Evolutionary conservation across 176 grass and related monocot genomes (phyloP), one percentile per base, ranked within the genome.

Genomic region (Triticum timopheevii): DNA sequence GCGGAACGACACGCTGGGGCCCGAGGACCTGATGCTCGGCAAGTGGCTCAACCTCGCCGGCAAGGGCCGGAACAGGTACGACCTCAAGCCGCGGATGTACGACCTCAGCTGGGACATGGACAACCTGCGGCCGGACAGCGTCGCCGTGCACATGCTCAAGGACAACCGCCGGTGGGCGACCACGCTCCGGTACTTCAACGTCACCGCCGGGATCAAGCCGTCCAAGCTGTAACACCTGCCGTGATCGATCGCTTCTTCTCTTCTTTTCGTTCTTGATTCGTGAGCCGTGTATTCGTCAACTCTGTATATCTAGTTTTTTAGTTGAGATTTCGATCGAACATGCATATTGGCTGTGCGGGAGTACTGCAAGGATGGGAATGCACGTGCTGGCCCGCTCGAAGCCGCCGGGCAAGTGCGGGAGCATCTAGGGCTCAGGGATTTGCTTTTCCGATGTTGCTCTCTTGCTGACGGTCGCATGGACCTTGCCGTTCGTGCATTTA

Each of bases 141-240:
- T 97, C 77, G 92, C 85, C 80, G 94, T 94, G 85, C 94, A 97
- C 90, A 89, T 58, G 77, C 88, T 97, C 74, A 97, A 97, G 90
- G 65, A 81, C 64, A 87, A 92, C 73, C 16, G 3, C 3, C 84
- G 87, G 3, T 97, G 94, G 94, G 94, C 92, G 33, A 82, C 79
- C 4, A 28, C 90, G 22, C 66, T 97, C 25, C 27, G 24, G 7
- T 97, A 94, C 92, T 97, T 97, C 90, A 97, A 97, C 38, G 84
- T 94, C 47, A 94, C 92, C 69, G 49, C 61, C 16, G 69, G 72
- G 2, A 39, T 90, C 74, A 7, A 77, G 61, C 65, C 82, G 20
- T 92, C 92, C 11, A 27, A 90, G 24, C 64, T 79, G 8, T 77
- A 96, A 45, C 85, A 69, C 24, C 58, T 89, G 54, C 84, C 87